A percentile compares a stretch with the other conserved stretches of the same genome.
Evolutionary conservation across 129 eudicot genomes (phyloP).

Genomic region (Mikania micrantha): DNA sequence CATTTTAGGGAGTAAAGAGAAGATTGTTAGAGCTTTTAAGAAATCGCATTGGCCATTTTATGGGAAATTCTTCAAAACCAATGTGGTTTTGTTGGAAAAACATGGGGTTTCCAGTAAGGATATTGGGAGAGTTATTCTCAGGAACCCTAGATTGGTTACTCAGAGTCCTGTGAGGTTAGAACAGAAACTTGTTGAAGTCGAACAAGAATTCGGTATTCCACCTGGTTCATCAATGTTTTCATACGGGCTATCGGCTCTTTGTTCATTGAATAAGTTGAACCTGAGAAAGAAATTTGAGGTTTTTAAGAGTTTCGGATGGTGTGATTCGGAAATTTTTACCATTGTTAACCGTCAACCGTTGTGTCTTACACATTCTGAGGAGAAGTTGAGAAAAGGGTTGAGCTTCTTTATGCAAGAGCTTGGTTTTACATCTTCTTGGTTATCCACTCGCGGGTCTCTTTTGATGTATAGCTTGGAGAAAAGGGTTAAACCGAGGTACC

Average conservation of each 20-base stretch:
- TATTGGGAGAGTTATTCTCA: slow-evolving; percentile 13
- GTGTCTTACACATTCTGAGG: slow-evolving; percentile 26
- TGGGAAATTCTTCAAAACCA: slow-evolving; percentile 17
- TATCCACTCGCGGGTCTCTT: slow-evolving; percentile 18
- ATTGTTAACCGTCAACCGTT: slow-evolving; percentile 22
- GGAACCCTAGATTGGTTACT: slow-evolving; percentile 19
- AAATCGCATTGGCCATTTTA: slow-evolving; percentile 22
- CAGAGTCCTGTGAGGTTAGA: slow-evolving; percentile 13
- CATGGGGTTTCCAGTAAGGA: slow-evolving; percentile 18
- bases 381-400: slow-evolving; percentile 20
- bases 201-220: slow-evolving; percentile 30
- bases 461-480: slow-evolving; percentile 35
- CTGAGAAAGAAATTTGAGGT: slow-evolving; percentile 20
- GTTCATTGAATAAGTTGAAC: slow-evolving; percentile 7
- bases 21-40: slow-evolving; percentile 13
- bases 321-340: slow-evolving; percentile 18
- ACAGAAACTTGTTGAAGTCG: slow-evolving; percentile 11
- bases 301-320: slow-evolving; percentile 37
- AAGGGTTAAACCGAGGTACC: slow-evolving; percentile 33
- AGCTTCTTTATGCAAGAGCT: slow-evolving; percentile 23
- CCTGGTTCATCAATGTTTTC: slow-evolving; percentile 14
- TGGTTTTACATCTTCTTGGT: slow-evolving; percentile 24
- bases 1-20: slow-evolving; percentile 21
- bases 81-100: slow-evolving; percentile 8
- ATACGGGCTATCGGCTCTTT: slow-evolving; percentile 17